Base-by-base conservation (phyloP, 495 filamentous ascomycete genomes). In the Trichoderma virens region DNA sequence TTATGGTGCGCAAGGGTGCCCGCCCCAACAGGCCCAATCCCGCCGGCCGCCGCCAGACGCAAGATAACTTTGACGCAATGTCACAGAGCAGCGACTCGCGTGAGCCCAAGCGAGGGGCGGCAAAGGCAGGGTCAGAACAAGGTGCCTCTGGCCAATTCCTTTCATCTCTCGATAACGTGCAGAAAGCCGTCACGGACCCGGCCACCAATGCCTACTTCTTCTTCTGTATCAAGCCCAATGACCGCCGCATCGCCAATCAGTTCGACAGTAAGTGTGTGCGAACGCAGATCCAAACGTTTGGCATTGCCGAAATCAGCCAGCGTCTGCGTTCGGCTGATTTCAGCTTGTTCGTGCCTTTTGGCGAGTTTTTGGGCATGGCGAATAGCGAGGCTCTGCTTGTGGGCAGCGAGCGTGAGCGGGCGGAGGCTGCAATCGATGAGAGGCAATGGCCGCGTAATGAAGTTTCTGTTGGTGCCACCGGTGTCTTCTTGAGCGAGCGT, bases 191-290 rank as follows among this genome's bases (percentile, higher is more conserved):
- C 54, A 90, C 85, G 35, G 86, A 90, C 8, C 79, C 86, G 8
- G 90, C 90, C 69, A 86, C 90, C 11, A 98, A 97, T 70, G 85
- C 90, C 16, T 98, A 98, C 71, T 97, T 97, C 69, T 85, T 98
- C 31, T 96, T 98, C 77, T 98, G 94, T 69, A 79, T 98, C 61
- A 98, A 98, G 75, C 94, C 94, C 8, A 98, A 98, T 71, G 94
- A 98, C 75, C 85, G 94, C 23, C 88, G 93, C 30, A 98, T 98
- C 67, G 93, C 94, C 61, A 98, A 98, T 67, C 94, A 98, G 72
- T 98, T 98, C 67, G 94, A 98, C 73, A 97, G 92, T 80, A 98
- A 98, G 75, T 97, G 93, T 71, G 94, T 98, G 28, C 86, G 94
- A 18, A 88, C 88, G 34, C 94, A 98, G 75, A 84, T 98, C 5